Conservation (phyloP, 2,329 filamentous ascomycete species). For the Cadophora luteo-olivacea region DNA sequence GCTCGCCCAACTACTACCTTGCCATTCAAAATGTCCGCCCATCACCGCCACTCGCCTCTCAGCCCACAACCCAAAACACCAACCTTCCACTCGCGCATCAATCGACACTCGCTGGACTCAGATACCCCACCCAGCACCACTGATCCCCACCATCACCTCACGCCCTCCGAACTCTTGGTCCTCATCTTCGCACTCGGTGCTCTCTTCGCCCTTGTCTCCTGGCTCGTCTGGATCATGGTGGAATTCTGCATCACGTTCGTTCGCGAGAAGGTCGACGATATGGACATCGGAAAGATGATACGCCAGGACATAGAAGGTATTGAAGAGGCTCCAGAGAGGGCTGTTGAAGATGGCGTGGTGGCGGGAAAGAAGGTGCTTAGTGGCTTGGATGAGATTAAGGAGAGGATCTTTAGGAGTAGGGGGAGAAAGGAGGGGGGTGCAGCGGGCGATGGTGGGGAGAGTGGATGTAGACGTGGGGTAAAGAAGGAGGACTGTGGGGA, state of each 20-base stretch:
- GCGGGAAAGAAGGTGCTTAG: constrained; percentile 17
- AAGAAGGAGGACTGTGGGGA: constrained; percentile 18
- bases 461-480: neutral
- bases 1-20: neutral
- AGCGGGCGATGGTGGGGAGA: neutral
- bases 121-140: constrained; percentile 10
- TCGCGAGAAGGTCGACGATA: constrained; percentile 23
- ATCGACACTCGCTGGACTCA: constrained; percentile 3
- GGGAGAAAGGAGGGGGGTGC: neutral
- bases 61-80: constrained; percentile 11
- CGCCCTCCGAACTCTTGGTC: constrained; percentile 28
- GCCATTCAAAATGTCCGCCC: constrained; percentile 1
- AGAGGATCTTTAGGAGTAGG: constrained; percentile 13
- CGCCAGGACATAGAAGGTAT: neutral
- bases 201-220: constrained; percentile 25
- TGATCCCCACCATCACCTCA: constrained; percentile 10
- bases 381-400: constrained; percentile 14
- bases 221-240: constrained; percentile 28
- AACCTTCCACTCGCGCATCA: constrained; percentile 16
- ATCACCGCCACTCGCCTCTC: constrained; percentile 7
- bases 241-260: constrained; percentile 20
- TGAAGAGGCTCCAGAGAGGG: constrained; percentile 15
- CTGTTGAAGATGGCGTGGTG: neutral
- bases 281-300: constrained; percentile 16
- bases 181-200: constrained; percentile 22